Conservation (phyloP, 1,284 basidiomycete species). For the Ustilago trichophora region DNA sequence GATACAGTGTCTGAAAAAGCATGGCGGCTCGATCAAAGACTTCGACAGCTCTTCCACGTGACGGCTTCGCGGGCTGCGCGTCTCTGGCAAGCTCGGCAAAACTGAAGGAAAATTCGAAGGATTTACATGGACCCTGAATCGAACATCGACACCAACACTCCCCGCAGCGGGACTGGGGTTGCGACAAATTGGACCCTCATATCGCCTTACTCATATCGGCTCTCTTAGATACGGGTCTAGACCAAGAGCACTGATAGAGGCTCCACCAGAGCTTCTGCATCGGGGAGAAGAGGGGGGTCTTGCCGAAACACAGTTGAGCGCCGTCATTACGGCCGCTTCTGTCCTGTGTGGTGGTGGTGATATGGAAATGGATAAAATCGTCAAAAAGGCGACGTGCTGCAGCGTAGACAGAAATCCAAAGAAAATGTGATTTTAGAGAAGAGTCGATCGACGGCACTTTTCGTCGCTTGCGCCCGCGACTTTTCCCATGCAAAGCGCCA, state of each 20-base stretch:
- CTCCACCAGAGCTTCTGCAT: too few species aligned
- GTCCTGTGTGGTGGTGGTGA: too few species aligned
- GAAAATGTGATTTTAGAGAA: slow-evolving; percentile 24
- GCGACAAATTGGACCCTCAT: too few species aligned
- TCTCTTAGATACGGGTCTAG: too few species aligned
- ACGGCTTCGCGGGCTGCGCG: slow-evolving; percentile 20
- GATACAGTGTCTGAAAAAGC: too few species aligned
- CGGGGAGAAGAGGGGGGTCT: neutral
- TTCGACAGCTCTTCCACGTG: slow-evolving; percentile 11
- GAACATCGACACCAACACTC: slow-evolving; percentile 7
- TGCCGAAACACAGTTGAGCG: too few species aligned
- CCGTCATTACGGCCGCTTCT: too few species aligned
- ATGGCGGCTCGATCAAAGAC: neutral
- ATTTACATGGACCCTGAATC: slow-evolving; percentile 19
- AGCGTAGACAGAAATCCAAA: too few species aligned
- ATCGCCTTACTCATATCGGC: too few species aligned
- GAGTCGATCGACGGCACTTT: neutral
- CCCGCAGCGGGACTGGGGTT: neutral
- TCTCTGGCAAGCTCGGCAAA: slow-evolving; percentile 15
- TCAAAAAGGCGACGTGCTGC: too few species aligned
- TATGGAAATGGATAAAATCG: too few species aligned
- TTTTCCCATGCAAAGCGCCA: neutral
- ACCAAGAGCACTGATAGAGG: too few species aligned
- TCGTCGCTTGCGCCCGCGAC: neutral
- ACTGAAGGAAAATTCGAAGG: neutral